A percentile compares a stretch with the other conserved stretches of the same genome.
Conservation (phyloP, 768 basidiomycete species). For the Galerina marginata region DNA sequence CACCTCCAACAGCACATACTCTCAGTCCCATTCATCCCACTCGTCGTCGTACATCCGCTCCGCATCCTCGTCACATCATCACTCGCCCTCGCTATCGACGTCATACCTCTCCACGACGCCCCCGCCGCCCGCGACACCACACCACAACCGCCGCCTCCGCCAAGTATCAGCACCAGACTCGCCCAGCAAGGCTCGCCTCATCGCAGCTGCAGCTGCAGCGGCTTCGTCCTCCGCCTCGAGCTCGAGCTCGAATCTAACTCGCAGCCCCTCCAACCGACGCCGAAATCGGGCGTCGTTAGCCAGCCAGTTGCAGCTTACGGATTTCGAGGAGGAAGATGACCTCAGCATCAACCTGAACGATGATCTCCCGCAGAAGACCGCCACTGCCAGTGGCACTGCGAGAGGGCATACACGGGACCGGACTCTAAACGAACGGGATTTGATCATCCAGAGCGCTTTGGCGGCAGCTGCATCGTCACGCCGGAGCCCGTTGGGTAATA, state of each 20-base stretch:
- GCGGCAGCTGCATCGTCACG: slow-evolving; percentile 65
- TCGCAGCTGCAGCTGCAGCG: slow-evolving; percentile 6
- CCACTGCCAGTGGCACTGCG: slow-evolving; percentile 16
- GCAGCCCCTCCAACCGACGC: slow-evolving; percentile 31
- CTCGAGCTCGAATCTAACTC: slow-evolving; percentile 25
- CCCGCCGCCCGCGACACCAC: slow-evolving; percentile 15
- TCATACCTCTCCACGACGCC: slow-evolving; percentile 21
- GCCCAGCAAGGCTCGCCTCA: slow-evolving; percentile 36
- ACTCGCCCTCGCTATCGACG: slow-evolving; percentile 25
- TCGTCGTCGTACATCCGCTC: slow-evolving; percentile 14
- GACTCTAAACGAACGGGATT: slow-evolving; percentile 27
- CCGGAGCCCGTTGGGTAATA: slow-evolving; percentile 47
- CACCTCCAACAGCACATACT: slow-evolving; percentile 34
- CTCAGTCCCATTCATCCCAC: slow-evolving; percentile 23
- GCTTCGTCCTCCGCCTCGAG: slow-evolving; percentile 11
- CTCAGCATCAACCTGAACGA: slow-evolving; percentile 8
- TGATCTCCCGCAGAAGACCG: neutral
- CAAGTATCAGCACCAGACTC: slow-evolving; percentile 38
- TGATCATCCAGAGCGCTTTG: slow-evolving; percentile 62
- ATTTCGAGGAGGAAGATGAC: slow-evolving; percentile 34
- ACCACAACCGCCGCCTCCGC: slow-evolving; percentile 20
- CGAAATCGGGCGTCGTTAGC: slow-evolving; percentile 34
- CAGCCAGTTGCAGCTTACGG: slow-evolving; percentile 26
- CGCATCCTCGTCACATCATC: slow-evolving; percentile 23
- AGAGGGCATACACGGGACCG: slow-evolving; percentile 26